Evolutionary conservation across 345 rosid genomes (phyloP).

Genomic region (Turritis glabra): DNA sequence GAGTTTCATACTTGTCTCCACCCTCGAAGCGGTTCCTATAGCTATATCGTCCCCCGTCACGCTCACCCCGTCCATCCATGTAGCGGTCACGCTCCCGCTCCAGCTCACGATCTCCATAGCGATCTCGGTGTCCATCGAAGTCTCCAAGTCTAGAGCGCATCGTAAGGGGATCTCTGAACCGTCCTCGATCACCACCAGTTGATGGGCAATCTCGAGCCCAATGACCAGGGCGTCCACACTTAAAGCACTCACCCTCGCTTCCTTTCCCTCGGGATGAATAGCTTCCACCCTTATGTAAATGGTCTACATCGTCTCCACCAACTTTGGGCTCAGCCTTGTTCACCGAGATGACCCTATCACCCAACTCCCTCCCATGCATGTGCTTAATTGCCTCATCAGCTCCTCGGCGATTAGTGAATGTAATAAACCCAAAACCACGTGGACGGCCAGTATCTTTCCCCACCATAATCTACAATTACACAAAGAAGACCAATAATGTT

Average conservation of each 20-base stretch:
- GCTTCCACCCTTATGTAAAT: slow-evolving; percentile 59
- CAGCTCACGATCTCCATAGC: slow-evolving; percentile 45
- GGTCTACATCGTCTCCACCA: slow-evolving; percentile 61
- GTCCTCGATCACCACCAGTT: slow-evolving; percentile 65
- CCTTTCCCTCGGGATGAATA: slow-evolving; percentile 69
- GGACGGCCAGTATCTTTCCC: slow-evolving; percentile 87
- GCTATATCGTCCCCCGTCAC: slow-evolving; percentile 70
- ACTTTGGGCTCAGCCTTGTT: slow-evolving; percentile 87
- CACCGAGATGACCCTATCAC: slow-evolving; percentile 77
- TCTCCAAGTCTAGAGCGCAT: slow-evolving; percentile 69
- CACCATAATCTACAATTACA: slow-evolving; percentile 68
- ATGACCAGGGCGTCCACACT: slow-evolving; percentile 85
- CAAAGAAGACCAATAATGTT: slow-evolving; percentile 26
- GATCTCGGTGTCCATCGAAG: slow-evolving; percentile 56
- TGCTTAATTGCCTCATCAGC: slow-evolving; percentile 90
- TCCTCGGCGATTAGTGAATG: slow-evolving; percentile 75
- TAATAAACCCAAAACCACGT: slow-evolving; percentile 92
- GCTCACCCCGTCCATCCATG: slow-evolving; percentile 71
- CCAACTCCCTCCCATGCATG: slow-evolving; percentile 85
- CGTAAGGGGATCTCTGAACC: slow-evolving; percentile 50
- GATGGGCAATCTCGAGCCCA: slow-evolving; percentile 96
- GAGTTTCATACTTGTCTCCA: slow-evolving; percentile 63
- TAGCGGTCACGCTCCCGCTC: slow-evolving; percentile 49
- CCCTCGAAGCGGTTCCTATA: slow-evolving; percentile 61
- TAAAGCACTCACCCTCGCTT: slow-evolving; percentile 78